These are phyloP conservation scores for Pleurotus tuoliensis DNA, from an alignment of 768 basidiomycete species.

Conservation along the genomic window DNA sequence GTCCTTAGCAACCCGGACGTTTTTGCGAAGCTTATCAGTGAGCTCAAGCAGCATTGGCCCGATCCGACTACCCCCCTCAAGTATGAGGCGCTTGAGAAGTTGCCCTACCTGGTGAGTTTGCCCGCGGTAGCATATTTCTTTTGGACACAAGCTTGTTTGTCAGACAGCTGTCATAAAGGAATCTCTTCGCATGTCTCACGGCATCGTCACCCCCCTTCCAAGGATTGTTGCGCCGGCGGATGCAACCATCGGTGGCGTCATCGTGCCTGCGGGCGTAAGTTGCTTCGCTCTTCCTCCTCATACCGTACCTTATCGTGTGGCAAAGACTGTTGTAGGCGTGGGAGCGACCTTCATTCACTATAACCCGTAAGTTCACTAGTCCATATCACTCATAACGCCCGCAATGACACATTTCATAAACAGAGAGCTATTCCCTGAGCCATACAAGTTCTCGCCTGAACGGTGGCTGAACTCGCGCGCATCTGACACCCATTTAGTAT, in stretches of 20 bases:
- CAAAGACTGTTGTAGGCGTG: conserved; percentile 38
- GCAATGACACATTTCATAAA: neutral
- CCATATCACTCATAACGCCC: neutral
- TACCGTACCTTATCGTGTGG: neutral
- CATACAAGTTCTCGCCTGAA: conserved; percentile 35
- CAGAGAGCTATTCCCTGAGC: conserved; percentile 30
- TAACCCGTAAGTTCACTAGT: conserved; percentile 14
- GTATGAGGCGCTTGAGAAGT: conserved; percentile 27
- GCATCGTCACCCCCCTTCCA: conserved; percentile 36
- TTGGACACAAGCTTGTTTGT: neutral
- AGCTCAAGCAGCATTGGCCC: conserved; percentile 30
- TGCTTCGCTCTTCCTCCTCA: neutral
- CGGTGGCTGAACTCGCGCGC: conserved; percentile 34
- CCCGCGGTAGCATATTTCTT: neutral
- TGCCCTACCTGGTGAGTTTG: conserved; percentile 32
- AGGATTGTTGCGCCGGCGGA: conserved; percentile 35
- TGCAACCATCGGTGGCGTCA: conserved; percentile 27
- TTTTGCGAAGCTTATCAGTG: conserved; percentile 17
- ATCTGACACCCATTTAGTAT: conserved; percentile 33
- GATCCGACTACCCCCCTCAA: conserved; percentile 19
- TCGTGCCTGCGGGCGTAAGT: conserved; percentile 36
- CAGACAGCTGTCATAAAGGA: conserved; percentile 49
- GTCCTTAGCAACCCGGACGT: conserved; percentile 18
- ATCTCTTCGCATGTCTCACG: conserved; percentile 39
- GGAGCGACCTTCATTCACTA: conserved; percentile 35